A percentile compares a stretch with the other conserved stretches of the same genome.
Conservation (phyloP, 129 eudicot species). For the Saposhnikovia divaricata region DNA sequence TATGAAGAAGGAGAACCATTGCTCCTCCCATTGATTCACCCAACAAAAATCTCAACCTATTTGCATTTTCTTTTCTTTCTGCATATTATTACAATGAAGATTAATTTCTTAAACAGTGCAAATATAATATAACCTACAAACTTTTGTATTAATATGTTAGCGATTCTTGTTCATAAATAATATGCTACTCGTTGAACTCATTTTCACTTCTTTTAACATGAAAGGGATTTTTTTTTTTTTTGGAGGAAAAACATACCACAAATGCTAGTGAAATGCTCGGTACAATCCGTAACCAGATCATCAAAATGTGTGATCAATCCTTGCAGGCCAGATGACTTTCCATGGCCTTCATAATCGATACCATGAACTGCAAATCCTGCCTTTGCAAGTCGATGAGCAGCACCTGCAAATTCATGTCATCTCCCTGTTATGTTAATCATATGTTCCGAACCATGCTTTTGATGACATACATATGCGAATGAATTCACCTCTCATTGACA, state of each 20-base stretch:
- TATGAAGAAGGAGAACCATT: conserved; percentile 36
- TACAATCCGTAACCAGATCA: conserved; percentile 56
- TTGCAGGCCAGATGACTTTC: conserved; percentile 67
- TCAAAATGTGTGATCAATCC: conserved; percentile 55
- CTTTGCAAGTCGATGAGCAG: conserved; percentile 51
- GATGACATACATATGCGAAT: background rate
- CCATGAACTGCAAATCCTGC: conserved; percentile 72
- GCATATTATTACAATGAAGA: background rate
- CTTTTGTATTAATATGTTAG: too few relatives aligned
- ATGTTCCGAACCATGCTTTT: background rate
- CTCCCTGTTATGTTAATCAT: background rate
- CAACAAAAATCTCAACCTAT: conserved; percentile 24
- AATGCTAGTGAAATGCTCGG: conserved; percentile 44
- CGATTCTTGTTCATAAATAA: too few relatives aligned
- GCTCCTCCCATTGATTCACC: conserved; percentile 82
- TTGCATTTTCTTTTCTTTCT: conserved; percentile 20
- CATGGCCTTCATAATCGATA: conserved; percentile 80
- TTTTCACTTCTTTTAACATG: background rate
- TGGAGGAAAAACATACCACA: conserved; percentile 43
- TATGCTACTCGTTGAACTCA: background rate
- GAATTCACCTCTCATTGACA: conserved; percentile 76
- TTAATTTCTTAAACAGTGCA: background rate
- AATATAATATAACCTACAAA: background rate
- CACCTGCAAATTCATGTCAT: conserved; percentile 26
- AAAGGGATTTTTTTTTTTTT: background rate